These are phyloP conservation scores for Gracilaria domingensis DNA, from an alignment of 23 red algal genomes.

Conservation along the genomic window DNA sequence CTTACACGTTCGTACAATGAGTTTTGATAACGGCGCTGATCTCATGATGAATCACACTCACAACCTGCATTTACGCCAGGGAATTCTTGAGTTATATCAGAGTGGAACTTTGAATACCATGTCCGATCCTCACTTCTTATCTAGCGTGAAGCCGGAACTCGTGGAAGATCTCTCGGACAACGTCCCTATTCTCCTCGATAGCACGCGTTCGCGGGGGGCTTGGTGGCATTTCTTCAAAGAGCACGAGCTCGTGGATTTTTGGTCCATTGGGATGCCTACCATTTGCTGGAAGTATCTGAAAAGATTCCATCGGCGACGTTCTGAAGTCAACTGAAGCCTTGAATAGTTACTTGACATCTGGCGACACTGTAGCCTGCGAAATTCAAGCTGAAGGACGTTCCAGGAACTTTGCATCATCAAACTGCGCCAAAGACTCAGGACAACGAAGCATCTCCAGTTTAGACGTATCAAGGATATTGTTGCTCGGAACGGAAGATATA, in stretches of 20 bases:
- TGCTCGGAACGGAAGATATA: constrained; percentile 75
- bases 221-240: constrained; percentile 47
- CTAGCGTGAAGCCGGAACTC: constrained; percentile 84
- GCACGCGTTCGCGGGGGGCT: constrained; percentile 71
- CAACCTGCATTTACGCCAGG: constrained; percentile 68
- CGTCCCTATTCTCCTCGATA: constrained; percentile 74
- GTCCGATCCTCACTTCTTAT: constrained; percentile 89
- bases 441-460: constrained; percentile 79
- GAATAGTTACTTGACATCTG: constrained; percentile 75
- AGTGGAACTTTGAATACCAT: constrained; percentile 75
- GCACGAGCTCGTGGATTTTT: constrained; percentile 65
- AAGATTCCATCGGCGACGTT: constrained; percentile 87
- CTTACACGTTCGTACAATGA: constrained; percentile 89
- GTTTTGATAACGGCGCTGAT: constrained; percentile 83
- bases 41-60: constrained; percentile 96
- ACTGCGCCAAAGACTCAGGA: constrained; percentile 75
- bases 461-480: constrained; percentile 57
- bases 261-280: constrained; percentile 68
- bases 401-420: constrained; percentile 92
- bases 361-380: constrained; percentile 69
- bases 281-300: constrained; percentile 62
- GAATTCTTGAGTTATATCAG: constrained; percentile 86
- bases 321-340: constrained; percentile 93
- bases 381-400: constrained; percentile 78
- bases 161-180: constrained; percentile 79